phyloP scores from a whole-genome alignment of 2,329 filamentous ascomycete species.

The Venturia asperata region DNA sequence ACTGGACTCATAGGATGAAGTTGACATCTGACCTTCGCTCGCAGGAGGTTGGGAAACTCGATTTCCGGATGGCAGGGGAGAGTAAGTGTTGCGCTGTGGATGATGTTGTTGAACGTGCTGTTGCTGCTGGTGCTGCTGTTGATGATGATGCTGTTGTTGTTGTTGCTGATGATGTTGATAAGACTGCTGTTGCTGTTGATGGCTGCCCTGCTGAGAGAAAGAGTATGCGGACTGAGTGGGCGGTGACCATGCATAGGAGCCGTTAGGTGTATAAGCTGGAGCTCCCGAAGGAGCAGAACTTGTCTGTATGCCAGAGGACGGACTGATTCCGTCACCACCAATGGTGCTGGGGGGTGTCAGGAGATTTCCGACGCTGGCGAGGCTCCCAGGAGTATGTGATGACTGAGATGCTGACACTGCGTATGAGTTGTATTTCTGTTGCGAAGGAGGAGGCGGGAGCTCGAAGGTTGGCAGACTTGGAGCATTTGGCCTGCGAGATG shows the following conservation, averaged over 20 bases:
- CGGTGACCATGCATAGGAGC: conserved; percentile 51
- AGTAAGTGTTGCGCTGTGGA: conserved; percentile 6
- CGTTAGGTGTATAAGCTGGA: conserved; percentile 52
- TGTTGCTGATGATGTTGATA: conserved; percentile 12
- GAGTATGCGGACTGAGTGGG: conserved; percentile 52
- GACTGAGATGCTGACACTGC: conserved; percentile 38
- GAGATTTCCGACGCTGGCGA: conserved; percentile 53
- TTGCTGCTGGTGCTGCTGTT: conserved; percentile 15
- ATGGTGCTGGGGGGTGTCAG: conserved; percentile 56
- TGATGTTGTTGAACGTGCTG: conserved; percentile 13
- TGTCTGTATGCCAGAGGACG: conserved; percentile 54
- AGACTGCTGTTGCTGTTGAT: conserved; percentile 12
- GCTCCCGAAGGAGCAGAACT: conserved; percentile 52
- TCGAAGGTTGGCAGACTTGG: conserved; percentile 62
- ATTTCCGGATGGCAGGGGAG: conserved; percentile 7
- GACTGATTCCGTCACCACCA: conserved; percentile 55
- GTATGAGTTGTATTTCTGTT: conserved; percentile 43
- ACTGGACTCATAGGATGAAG: conserved; percentile 61
- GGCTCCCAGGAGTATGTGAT: conserved; percentile 39
- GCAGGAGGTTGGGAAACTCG: conserved; percentile 10
- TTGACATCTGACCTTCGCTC: conserved; percentile 40
- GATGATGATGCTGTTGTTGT: conserved; percentile 17
- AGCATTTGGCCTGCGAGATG: conserved; percentile 62
- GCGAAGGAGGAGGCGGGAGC: conserved; percentile 39
- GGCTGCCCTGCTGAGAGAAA: conserved; percentile 35